phyloP scores from a whole-genome alignment of 202 grass and related monocot genomes.

The Carex arenaria region DNA sequence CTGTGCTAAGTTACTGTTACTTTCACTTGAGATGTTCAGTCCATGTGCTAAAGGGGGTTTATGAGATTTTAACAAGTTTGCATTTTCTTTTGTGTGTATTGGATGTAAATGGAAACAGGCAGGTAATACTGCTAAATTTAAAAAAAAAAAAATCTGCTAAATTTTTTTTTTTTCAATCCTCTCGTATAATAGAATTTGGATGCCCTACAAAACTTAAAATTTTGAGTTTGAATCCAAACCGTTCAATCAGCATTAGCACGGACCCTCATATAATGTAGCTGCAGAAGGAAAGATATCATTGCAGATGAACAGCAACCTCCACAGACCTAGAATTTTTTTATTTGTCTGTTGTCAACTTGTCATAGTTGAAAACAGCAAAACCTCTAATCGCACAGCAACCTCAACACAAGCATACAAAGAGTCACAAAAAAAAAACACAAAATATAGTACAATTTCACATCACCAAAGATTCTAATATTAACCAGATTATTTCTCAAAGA shows the following conservation, averaged over 20 bases:
- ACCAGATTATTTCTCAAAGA: not conserved
- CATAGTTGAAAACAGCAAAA: not conserved
- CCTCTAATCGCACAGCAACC: not conserved
- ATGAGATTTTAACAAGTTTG: too few relatives aligned
- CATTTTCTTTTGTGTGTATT: too few relatives aligned
- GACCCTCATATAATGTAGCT: not conserved
- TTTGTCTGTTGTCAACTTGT: not conserved
- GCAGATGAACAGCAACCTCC: too few relatives aligned
- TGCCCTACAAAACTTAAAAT: too few relatives aligned
- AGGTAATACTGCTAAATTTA: too few relatives aligned
- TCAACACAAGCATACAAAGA: not conserved
- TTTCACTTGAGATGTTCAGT: not conserved
- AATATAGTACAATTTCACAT: not conserved
- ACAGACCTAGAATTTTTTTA: not conserved
- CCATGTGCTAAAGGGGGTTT: not conserved
- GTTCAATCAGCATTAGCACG: too few relatives aligned
- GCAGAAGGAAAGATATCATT: not conserved
- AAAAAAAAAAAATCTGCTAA: too few relatives aligned
- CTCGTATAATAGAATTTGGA: too few relatives aligned
- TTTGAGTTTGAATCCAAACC: too few relatives aligned
- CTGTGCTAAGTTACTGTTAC: not conserved
- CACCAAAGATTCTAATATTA: not conserved
- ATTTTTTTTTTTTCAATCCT: too few relatives aligned
- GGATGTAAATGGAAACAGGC: too few relatives aligned
- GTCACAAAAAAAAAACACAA: not conserved